Conservation (phyloP, 139 green algal genomes). For the Ulvella scutata region DNA sequence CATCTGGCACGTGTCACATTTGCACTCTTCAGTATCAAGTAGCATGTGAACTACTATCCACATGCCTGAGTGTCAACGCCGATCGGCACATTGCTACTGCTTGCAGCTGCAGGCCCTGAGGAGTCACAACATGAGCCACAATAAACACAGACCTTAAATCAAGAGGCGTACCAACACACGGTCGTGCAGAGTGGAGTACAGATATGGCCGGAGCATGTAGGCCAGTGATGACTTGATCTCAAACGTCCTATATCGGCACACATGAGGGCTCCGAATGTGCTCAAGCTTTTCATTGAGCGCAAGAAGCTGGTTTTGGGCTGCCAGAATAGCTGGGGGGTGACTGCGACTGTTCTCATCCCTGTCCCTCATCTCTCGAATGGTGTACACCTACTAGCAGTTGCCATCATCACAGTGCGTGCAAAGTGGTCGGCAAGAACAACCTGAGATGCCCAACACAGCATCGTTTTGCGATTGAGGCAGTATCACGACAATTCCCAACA, state of each 20-base stretch:
- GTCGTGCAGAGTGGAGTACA: slow-evolving; percentile 72
- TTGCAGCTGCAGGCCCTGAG: too few relatives aligned
- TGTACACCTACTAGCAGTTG: neutral
- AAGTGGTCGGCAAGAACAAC: too few relatives aligned
- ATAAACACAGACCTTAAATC: too few relatives aligned
- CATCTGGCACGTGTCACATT: too few relatives aligned
- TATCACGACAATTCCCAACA: neutral
- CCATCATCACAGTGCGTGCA: slow-evolving; percentile 10
- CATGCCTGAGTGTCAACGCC: too few relatives aligned
- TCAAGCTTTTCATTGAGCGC: slow-evolving; percentile 14
- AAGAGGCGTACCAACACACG: slow-evolving; percentile 14
- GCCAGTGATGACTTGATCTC: slow-evolving; percentile 47
- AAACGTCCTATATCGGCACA: slow-evolving; percentile 53
- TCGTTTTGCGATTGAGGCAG: slow-evolving; percentile 62
- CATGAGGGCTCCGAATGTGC: slow-evolving; percentile 33
- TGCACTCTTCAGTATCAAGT: too few relatives aligned
- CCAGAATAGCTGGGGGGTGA: neutral
- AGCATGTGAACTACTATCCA: too few relatives aligned
- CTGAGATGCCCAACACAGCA: slow-evolving; percentile 25
- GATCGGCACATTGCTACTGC: too few relatives aligned
- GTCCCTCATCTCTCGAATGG: neutral
- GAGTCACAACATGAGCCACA: too few relatives aligned
- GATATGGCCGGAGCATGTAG: slow-evolving; percentile 74
- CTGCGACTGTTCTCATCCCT: neutral
- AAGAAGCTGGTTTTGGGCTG: slow-evolving; percentile 11